phyloP scores from a whole-genome alignment of 2,329 filamentous ascomycete genomes.

The Fusarium nisikadoi region DNA sequence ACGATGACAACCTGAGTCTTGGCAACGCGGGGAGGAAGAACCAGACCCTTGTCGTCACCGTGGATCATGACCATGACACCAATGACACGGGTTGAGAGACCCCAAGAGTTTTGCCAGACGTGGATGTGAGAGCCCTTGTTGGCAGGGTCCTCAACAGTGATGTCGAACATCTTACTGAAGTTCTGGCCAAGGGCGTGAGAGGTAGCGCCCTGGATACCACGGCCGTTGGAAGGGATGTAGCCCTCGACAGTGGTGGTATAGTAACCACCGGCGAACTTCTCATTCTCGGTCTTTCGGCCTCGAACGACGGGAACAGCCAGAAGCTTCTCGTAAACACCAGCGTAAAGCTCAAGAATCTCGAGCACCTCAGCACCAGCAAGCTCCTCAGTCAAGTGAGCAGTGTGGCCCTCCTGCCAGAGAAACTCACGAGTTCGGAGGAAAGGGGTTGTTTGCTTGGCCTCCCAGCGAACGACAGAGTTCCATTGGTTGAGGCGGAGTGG shows the following conservation, averaged over 20 bases:
- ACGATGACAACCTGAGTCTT: constrained; percentile 88
- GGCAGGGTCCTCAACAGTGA: constrained; percentile 91
- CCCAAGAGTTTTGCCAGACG: constrained; percentile 99
- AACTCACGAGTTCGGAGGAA: constrained; percentile 96
- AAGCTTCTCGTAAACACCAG: constrained; percentile 90
- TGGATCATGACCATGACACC: constrained; percentile 99
- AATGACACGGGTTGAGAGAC: constrained; percentile 94
- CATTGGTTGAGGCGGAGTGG: constrained; percentile 96
- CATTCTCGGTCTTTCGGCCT: constrained; percentile 94
- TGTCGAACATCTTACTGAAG: constrained; percentile 99
- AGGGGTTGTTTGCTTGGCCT: constrained; percentile 90
- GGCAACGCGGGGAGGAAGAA: constrained; percentile 89
- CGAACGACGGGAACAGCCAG: constrained; percentile 95
- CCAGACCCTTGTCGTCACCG: constrained; percentile 93
- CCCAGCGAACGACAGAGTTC: constrained; percentile 94
- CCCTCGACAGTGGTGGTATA: constrained; percentile 98
- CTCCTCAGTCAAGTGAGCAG: constrained; percentile 86
- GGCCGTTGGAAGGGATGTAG: constrained; percentile 94
- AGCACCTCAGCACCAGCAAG: constrained; percentile 86
- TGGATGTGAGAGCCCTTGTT: constrained; percentile 83
- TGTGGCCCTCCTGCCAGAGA: constrained; percentile 97
- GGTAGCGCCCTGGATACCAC: constrained; percentile 95
- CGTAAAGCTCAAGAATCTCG: constrained; percentile 93
- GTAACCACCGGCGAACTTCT: constrained; percentile 96
- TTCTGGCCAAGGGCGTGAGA: constrained; percentile 97